Conservation (phyloP, 2,329 filamentous ascomycete genomes). For the Fusarium poae region DNA sequence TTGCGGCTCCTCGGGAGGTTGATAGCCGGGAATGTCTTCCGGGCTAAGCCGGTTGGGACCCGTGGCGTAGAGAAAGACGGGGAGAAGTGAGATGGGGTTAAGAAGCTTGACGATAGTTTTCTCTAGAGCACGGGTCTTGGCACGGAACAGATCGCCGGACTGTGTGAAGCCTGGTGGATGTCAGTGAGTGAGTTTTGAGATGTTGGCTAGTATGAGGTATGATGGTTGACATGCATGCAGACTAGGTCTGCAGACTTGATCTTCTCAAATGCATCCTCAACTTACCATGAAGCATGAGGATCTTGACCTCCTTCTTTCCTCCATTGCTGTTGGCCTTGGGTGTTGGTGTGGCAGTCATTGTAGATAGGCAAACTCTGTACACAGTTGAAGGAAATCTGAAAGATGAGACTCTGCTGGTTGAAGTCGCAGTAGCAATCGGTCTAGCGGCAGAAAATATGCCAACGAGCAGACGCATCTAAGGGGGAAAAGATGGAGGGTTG, state of each 20-base stretch:
- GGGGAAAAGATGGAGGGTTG: background rate
- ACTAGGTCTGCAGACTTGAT: background rate
- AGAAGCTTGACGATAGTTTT: conserved; percentile 84
- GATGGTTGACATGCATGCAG: background rate
- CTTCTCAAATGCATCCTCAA: background rate
- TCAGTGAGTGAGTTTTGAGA: conserved; percentile 22
- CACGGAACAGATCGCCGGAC: conserved; percentile 84
- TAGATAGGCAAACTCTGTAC: conserved; percentile 29
- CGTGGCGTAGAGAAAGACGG: conserved; percentile 75
- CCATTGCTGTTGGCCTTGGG: conserved; percentile 52
- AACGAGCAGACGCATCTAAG: conserved; percentile 43
- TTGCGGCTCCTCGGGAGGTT: conserved; percentile 57
- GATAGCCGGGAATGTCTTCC: conserved; percentile 78
- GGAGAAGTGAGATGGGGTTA: conserved; percentile 66
- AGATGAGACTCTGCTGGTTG: conserved; percentile 23
- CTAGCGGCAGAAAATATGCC: conserved; percentile 31
- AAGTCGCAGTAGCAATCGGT: conserved; percentile 28
- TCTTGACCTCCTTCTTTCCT: conserved; percentile 68
- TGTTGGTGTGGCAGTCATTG: conserved; percentile 46
- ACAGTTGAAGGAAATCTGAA: conserved; percentile 16
- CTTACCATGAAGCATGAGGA: conserved; percentile 82
- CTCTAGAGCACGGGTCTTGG: conserved; percentile 88
- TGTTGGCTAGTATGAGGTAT: conserved; percentile 9
- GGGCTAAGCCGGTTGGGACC: conserved; percentile 73
- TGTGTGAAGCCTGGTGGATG: conserved; percentile 81